Base-by-base conservation (phyloP, 1,284 basidiomycete genomes). In the Irpex sp. region DNA sequence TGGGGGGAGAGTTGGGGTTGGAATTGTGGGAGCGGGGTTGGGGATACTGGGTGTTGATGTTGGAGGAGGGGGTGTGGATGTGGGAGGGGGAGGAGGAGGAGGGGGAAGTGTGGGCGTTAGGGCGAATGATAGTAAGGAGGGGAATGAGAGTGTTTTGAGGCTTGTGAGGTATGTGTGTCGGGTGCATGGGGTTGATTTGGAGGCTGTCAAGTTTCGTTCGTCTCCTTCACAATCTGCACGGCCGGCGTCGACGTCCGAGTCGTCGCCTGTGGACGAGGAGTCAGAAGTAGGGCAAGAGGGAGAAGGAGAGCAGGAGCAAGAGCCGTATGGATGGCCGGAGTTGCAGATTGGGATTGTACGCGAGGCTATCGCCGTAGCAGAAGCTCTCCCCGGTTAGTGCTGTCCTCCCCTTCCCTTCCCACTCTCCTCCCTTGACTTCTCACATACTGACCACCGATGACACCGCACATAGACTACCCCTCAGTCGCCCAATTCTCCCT, bases 281-380 rank as follows among this genome's bases (percentile, higher is more conserved):
- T 26, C 21, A 3, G 21, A 26, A 26, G 21, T 26, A 26, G 21
- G 21, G 21, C 21, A 26, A 26, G 21, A 26, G 21, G 21, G 21
- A 26, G 21, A 26, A 26, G 21, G 21, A 26, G 21, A 26, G 21
- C 21, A 26, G 3, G 21, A 26, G 21, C 21, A 26, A 26, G 84
- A 85, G 65, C 76, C 83, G 2, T 94, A 90, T 72, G 96, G 96
- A 1, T 99, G 96, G 97, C 89, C 93, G 0, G 93, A 96, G 72
- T 81, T 98, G 57, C 96, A 98, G 76, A 85, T 97, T 37, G 93
- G 93, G 37, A 87, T 97, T 37, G 82, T 98, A 44, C 87, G 95
- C 57, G 96, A 98, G 72, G 93, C 94, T 0, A 89, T 98, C 38
- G 87, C 91, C 0, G 88, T 98, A 8, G 92, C 94, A 3, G 95